Evolutionary conservation across 192 early-diverging fungal species (phyloP).

Genomic region (Dispira simplex): DNA sequence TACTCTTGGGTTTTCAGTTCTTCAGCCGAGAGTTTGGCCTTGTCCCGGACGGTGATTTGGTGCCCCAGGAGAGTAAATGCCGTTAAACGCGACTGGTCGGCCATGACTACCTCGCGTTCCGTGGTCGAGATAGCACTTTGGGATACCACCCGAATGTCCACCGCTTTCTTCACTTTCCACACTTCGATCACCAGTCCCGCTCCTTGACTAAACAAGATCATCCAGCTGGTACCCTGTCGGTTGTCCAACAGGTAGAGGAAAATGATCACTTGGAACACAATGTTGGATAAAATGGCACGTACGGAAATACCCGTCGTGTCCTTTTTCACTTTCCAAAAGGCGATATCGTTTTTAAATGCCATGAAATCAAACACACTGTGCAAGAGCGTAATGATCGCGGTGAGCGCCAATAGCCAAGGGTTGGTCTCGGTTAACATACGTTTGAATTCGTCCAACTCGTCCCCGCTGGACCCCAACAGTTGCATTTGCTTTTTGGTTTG

Average conservation of each 20-base stretch:
- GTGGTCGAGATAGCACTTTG: neutral
- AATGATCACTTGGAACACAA: conserved; percentile 72
- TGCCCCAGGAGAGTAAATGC: neutral
- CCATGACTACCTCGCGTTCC: neutral
- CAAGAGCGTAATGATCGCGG: conserved; percentile 58
- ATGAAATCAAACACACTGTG: conserved; percentile 83
- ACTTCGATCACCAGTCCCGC: conserved; percentile 67
- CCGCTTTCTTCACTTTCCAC: conserved; percentile 83
- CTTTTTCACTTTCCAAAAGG: conserved; percentile 78
- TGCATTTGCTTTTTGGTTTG: conserved; percentile 32
- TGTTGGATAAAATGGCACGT: conserved; percentile 62
- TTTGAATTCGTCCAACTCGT: conserved; percentile 69
- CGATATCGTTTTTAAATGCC: conserved; percentile 87
- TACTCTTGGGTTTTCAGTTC: conserved; percentile 43
- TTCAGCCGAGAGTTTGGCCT: conserved; percentile 25
- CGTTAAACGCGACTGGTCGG: neutral
- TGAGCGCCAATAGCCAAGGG: conserved; percentile 58
- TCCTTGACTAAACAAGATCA: conserved; percentile 75
- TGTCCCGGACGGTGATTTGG: conserved; percentile 9
- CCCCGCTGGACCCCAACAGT: conserved; percentile 36
- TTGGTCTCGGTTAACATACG: conserved; percentile 86
- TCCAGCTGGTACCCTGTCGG: conserved; percentile 57
- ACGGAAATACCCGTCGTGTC: conserved; percentile 72
- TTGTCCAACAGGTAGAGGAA: conserved; percentile 82
- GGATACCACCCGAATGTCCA: conserved; percentile 42